Evolutionary conservation across 176 grass and related monocot genomes (phyloP).

Genomic region (maize (Zea mays)): Zm-B73-REFERENCE-NAM-5.0 NC_050102.1:80366001-80366500

Average conservation of each 20-base stretch:
- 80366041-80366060: slow-evolving; percentile 54
- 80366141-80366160: slow-evolving; percentile 65
- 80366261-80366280: slow-evolving; percentile 90
- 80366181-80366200: slow-evolving; percentile 63
- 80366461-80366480: no score
- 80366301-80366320: background rate
- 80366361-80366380: background rate
- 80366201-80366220: slow-evolving; percentile 59
- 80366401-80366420: background rate
- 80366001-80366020: slow-evolving; percentile 77
- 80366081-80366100: slow-evolving; percentile 70
- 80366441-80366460: background rate
- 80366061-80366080: slow-evolving; percentile 40
- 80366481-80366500: no score
- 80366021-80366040: slow-evolving; percentile 61
- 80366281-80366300: slow-evolving; percentile 5
- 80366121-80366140: slow-evolving; percentile 62
- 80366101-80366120: slow-evolving; percentile 85
- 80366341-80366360: no score
- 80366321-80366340: no score
- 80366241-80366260: slow-evolving; percentile 61
- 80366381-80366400: background rate
- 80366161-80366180: slow-evolving; percentile 75
- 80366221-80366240: slow-evolving; percentile 53
- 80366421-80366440: background rate